Conservation (phyloP, 192 early-diverging fungal genomes). For the Coemansia sp. region DNA sequence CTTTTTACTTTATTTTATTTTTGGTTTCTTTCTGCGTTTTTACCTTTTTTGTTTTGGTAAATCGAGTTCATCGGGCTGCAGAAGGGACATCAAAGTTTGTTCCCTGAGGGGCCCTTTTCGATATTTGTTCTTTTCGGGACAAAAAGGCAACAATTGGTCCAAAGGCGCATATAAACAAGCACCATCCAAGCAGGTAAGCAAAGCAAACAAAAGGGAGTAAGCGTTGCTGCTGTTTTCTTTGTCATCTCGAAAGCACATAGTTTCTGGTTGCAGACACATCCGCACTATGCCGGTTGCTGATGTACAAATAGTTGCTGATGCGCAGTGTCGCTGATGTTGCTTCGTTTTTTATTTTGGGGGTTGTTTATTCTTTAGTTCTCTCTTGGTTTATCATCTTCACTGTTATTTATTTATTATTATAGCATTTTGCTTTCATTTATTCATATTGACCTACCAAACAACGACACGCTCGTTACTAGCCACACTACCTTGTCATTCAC, state of each 20-base stretch:
- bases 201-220: background rate
- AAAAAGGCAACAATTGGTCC: background rate
- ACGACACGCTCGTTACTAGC: too few relatives aligned
- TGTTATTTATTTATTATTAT: background rate
- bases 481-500: background rate
- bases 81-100: background rate
- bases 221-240: background rate
- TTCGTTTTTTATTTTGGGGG: background rate
- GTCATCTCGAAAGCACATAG: background rate
- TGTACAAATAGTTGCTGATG: background rate
- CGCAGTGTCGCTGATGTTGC: background rate
- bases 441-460: background rate
- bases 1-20: background rate
- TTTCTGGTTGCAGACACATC: background rate
- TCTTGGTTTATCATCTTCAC: background rate
- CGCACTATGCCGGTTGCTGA: background rate
- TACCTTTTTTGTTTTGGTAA: background rate
- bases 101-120: background rate
- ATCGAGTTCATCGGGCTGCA: background rate
- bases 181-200: background rate
- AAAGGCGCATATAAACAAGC: background rate
- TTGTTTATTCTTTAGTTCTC: background rate
- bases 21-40: background rate
- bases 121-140: background rate
- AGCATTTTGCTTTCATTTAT: background rate